Evolutionary conservation across 495 filamentous ascomycete genomes (phyloP), one percentile per base, ranked within the genome.

Genomic region (Tuber brumale): DNA sequence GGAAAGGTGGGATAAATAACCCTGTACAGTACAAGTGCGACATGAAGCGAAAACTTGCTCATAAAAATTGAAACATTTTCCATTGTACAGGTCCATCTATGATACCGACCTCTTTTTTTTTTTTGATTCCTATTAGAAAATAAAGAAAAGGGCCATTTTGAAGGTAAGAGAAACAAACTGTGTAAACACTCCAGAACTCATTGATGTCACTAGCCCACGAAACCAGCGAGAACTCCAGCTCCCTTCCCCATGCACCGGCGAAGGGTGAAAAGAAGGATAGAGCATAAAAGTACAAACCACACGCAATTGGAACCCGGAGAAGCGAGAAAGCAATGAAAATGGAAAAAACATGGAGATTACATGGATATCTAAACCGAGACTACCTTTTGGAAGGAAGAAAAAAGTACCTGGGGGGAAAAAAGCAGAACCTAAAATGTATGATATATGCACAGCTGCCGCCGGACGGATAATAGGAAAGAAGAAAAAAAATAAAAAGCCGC

Each of bases 141-240:
- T 35, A 12, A 27, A 12, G n/a, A 31, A 61, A 27, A 14, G 31
- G 31, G 57, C n/a, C 57, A 66, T 31, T 66, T 66, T 19, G 14
- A 66, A 66, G 57, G 57, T 66, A 35, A 27, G 57, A 66, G 57
- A 66, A 66, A 66, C 57, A 66, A 35, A 35, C 57, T 66, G 27
- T 66, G 35, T 66, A 27, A 35, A 66, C 14, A 66, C 14, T 66
- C 27, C 51, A 61, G 51, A 66, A 66, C 57, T 35, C 57, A 35
- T 66, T 66, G 57, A 66, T 66, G 57, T 35, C 57, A 66, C 31
- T 66, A 66, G n/a, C 57, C 57, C 27, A 66, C 27, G 57, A 66
- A 66, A 18, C 57, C 27, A 66, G 31, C 57, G 27, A 66, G 14
- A 66, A 66, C 57, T 66, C 57, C 57, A 66, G 27, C 57, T 19